phyloP scores from a whole-genome alignment of 768 basidiomycete species.

The Pleurotus salmoneostramineus region DNA sequence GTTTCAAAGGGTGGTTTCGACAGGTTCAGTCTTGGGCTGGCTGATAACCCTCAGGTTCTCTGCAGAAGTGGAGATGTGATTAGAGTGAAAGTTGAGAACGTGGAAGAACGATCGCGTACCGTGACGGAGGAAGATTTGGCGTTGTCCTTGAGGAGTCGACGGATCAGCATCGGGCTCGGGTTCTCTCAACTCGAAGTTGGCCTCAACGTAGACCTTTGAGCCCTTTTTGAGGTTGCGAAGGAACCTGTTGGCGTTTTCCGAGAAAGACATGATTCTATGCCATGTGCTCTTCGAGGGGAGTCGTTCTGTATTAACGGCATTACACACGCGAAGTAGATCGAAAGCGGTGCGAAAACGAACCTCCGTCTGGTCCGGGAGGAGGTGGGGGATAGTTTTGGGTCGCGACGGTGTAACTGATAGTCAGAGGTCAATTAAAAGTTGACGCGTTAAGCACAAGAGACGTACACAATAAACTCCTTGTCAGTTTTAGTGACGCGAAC shows the following conservation, averaged over 20 bases:
- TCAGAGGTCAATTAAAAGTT: not conserved
- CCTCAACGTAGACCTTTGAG: slow-evolving; percentile 76
- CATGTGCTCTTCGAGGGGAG: slow-evolving; percentile 55
- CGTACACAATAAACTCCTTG: slow-evolving; percentile 76
- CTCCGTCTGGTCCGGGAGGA: slow-evolving; percentile 55
- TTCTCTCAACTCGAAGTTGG: slow-evolving; percentile 72
- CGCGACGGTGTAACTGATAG: slow-evolving; percentile 68
- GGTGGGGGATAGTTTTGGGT: slow-evolving; percentile 62
- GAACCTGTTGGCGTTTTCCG: slow-evolving; percentile 53
- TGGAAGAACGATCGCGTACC: slow-evolving; percentile 37
- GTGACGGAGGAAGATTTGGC: slow-evolving; percentile 80
- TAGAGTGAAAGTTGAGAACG: not conserved
- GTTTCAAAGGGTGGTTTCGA: not conserved
- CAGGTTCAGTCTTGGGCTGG: slow-evolving; percentile 2
- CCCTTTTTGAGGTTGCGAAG: slow-evolving; percentile 68
- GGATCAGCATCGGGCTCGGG: slow-evolving; percentile 65
- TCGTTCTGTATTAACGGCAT: slow-evolving; percentile 37
- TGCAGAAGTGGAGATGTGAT: slow-evolving; percentile 3
- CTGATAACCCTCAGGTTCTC: slow-evolving; percentile 12
- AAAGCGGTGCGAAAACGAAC: slow-evolving; percentile 30
- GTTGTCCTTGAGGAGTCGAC: slow-evolving; percentile 64
- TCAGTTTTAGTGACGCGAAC: slow-evolving; percentile 63
- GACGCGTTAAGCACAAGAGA: slow-evolving; percentile 12
- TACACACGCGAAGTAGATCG: not conserved
- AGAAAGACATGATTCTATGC: slow-evolving; percentile 77